Conservation (phyloP, 305 asterid species). For the Solanum hybrid region DNA sequence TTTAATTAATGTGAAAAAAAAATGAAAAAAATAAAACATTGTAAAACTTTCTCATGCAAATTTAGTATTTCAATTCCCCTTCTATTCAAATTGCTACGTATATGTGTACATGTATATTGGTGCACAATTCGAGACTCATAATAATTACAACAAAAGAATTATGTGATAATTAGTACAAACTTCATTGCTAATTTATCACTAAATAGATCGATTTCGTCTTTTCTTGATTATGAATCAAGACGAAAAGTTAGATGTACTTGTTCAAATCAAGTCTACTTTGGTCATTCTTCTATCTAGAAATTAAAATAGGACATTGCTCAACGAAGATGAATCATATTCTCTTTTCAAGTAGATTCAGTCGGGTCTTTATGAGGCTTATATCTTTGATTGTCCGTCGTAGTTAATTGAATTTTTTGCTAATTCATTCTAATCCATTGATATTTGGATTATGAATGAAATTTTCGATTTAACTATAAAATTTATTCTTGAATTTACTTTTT, state of each 20-base stretch:
- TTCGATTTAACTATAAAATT: neutral
- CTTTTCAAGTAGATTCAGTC: neutral
- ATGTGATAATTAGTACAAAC: neutral
- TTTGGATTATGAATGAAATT: neutral
- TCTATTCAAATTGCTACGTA: neutral
- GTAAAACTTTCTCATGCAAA: neutral
- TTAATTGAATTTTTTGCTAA: neutral
- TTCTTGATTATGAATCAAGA: neutral
- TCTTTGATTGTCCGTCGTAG: neutral
- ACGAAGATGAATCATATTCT: neutral
- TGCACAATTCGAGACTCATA: neutral
- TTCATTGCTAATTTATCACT: neutral
- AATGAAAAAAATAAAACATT: neutral
- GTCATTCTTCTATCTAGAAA: neutral
- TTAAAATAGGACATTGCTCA: neutral
- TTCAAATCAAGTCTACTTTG: neutral
- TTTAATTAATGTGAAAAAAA: neutral
- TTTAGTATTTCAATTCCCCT: neutral
- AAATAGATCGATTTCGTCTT: neutral
- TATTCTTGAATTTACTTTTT: neutral
- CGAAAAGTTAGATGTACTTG: neutral
- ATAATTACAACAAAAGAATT: neutral
- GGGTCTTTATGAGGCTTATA: neutral
- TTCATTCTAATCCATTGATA: neutral
- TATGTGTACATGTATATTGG: neutral